Conservation (phyloP, 2,329 filamentous ascomycete genomes). For the Emmonsia crescens region DNA sequence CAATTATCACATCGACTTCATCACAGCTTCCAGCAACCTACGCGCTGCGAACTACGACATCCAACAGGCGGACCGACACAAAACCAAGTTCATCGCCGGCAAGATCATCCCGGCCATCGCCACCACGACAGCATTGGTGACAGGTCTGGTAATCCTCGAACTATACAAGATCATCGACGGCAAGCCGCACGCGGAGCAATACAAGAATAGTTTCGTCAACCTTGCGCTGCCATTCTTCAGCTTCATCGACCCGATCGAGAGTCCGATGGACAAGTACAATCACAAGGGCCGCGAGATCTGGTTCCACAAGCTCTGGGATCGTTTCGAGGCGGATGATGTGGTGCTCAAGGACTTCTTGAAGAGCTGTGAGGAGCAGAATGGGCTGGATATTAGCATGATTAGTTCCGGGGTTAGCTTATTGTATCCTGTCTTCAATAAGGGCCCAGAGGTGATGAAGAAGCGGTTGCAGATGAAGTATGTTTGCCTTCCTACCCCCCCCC, state of each 20-base stretch:
- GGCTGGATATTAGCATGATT: conserved; percentile 79
- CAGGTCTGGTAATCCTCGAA: conserved; percentile 83
- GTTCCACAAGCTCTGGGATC: conserved; percentile 96
- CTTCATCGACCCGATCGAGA: conserved; percentile 92
- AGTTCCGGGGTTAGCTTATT: conserved; percentile 94
- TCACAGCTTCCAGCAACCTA: conserved; percentile 91
- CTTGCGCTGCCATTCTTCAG: conserved; percentile 93
- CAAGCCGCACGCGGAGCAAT: conserved; percentile 93
- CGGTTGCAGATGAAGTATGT: conserved; percentile 58
- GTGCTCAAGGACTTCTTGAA: conserved; percentile 75
- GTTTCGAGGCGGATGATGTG: conserved; percentile 81
- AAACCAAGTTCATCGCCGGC: conserved; percentile 98
- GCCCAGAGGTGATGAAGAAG: conserved; percentile 67
- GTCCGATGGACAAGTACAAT: conserved; percentile 82
- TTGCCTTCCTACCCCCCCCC: background rate
- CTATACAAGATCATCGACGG: conserved; percentile 94
- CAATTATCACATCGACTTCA: conserved; percentile 98
- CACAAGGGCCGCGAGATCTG: conserved; percentile 67
- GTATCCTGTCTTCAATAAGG: conserved; percentile 84
- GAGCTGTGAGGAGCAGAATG: conserved; percentile 62
- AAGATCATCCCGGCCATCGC: conserved; percentile 99
- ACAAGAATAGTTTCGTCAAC: conserved; percentile 99
- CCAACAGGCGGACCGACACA: conserved; percentile 79
- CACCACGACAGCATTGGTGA: conserved; percentile 91
- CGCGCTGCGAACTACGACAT: conserved; percentile 98